Percentiles rank a stretch among this genome's conserved stretches.
Evolutionary conservation across 2,329 filamentous ascomycete species (phyloP).

Genomic region (Coniochaeta sp.): DNA sequence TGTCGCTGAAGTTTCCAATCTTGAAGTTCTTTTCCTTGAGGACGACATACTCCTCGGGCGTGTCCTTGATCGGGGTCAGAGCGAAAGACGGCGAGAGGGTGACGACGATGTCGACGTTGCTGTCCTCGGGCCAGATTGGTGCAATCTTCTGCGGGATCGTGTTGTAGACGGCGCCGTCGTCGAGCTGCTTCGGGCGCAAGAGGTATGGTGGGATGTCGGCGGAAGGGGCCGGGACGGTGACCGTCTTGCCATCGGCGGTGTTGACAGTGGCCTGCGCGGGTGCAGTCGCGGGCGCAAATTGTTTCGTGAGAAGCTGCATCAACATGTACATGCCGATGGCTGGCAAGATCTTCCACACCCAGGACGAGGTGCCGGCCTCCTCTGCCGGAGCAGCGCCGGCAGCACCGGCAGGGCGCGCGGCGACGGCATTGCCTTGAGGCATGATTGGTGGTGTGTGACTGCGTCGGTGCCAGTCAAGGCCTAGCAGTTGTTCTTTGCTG

Average conservation of each 20-base stretch:
- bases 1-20: constrained; percentile 73
- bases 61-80: constrained; percentile 59
- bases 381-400: not conserved
- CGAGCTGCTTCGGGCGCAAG: constrained; percentile 52
- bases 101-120: constrained; percentile 72
- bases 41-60: constrained; percentile 62
- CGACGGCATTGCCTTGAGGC: constrained; percentile 4
- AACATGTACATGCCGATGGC: constrained; percentile 51
- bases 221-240: constrained; percentile 47
- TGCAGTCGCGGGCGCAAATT: constrained; percentile 38
- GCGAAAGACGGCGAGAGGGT: constrained; percentile 73
- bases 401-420: not conserved
- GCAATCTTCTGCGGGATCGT: constrained; percentile 63
- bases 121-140: constrained; percentile 82
- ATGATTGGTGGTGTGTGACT: not conserved
- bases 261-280: constrained; percentile 39
- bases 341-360: constrained; percentile 41
- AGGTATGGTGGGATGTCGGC: constrained; percentile 57
- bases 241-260: constrained; percentile 43
- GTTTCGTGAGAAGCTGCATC: constrained; percentile 51
- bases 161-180: constrained; percentile 58
- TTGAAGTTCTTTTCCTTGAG: constrained; percentile 75
- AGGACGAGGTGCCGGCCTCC: constrained; percentile 13
- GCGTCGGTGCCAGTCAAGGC: not conserved
- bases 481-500: not conserved